These are phyloP conservation scores for Globisporangium cystogenes DNA, from an alignment of 352 stramenopile species.

Conservation along the genomic window DNA sequence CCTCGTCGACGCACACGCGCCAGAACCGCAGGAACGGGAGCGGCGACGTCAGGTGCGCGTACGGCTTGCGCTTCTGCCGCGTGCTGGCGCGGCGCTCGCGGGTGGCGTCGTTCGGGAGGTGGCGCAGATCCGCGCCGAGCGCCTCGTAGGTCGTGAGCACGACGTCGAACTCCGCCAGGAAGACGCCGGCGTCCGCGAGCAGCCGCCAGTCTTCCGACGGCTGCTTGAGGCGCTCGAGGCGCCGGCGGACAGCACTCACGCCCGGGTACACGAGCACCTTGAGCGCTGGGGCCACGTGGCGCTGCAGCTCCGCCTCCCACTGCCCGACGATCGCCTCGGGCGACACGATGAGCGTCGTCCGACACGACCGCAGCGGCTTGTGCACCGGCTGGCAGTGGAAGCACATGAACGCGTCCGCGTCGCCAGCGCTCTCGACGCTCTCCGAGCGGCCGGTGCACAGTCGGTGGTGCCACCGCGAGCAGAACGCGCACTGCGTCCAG, in stretches of 20 bases:
- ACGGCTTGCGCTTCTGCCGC: slow-evolving; percentile 62
- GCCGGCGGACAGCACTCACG: slow-evolving; percentile 36
- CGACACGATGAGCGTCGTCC: slow-evolving; percentile 92
- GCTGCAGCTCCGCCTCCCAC: slow-evolving; percentile 85
- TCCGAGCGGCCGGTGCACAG: slow-evolving; percentile 52
- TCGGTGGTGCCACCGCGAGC: slow-evolving; percentile 53
- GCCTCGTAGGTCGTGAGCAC: slow-evolving; percentile 90
- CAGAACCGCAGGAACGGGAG: slow-evolving; percentile 84
- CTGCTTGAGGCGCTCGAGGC: slow-evolving; percentile 16
- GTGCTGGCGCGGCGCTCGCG: slow-evolving; percentile 48
- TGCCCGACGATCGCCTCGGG: slow-evolving; percentile 88
- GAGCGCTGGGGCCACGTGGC: slow-evolving; percentile 60
- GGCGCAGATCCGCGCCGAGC: slow-evolving; percentile 76
- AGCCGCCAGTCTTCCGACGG: slow-evolving; percentile 52
- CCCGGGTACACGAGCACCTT: slow-evolving; percentile 53
- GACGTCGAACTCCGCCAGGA: slow-evolving; percentile 82
- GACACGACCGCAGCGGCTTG: slow-evolving; percentile 30
- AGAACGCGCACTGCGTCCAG: slow-evolving; percentile 47
- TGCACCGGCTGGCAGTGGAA: slow-evolving; percentile 53
- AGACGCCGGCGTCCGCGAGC: slow-evolving; percentile 29
- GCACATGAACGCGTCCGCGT: slow-evolving; percentile 35
- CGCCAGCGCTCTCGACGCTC: too few relatives aligned
- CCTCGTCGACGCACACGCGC: slow-evolving; percentile 92
- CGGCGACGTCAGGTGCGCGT: slow-evolving; percentile 85
- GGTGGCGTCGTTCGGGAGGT: slow-evolving; percentile 40